Evolutionary conservation across 768 basidiomycete genomes (phyloP).

Genomic region (Termitomyces titanicus): DNA sequence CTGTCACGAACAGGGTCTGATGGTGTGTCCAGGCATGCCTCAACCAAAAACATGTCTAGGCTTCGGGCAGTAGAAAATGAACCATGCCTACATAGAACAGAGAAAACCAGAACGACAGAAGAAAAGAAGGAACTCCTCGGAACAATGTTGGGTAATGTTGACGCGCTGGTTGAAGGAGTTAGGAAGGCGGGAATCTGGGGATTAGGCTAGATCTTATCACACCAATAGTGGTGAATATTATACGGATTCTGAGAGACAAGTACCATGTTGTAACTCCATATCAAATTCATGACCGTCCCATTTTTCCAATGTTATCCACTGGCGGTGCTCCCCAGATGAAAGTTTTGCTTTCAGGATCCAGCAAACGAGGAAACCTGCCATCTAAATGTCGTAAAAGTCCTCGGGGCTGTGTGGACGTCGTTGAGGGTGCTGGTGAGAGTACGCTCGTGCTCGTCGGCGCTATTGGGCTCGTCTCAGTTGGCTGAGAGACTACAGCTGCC

Average conservation of each 20-base stretch:
- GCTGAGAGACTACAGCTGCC: slow-evolving; percentile 4
- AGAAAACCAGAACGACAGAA: slow-evolving; percentile 55
- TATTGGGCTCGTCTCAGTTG: not conserved
- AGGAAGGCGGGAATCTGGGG: slow-evolving; percentile 88
- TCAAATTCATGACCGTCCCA: slow-evolving; percentile 18
- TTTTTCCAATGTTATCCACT: slow-evolving; percentile 56
- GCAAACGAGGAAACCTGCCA: slow-evolving; percentile 41
- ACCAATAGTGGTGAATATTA: not conserved
- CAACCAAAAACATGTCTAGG: slow-evolving; percentile 16
- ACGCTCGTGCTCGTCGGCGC: not conserved
- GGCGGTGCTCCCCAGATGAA: slow-evolving; percentile 73
- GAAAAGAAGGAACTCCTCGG: slow-evolving; percentile 82
- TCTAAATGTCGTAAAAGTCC: slow-evolving; percentile 48
- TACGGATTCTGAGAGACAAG: not conserved
- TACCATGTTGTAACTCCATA: not conserved
- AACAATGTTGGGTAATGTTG: slow-evolving; percentile 86
- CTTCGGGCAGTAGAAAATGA: slow-evolving; percentile 13
- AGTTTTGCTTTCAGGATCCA: slow-evolving; percentile 62
- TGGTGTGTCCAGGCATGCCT: slow-evolving; percentile 12
- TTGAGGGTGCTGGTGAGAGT: not conserved
- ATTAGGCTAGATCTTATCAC: slow-evolving; percentile 31
- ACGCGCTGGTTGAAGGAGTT: slow-evolving; percentile 85
- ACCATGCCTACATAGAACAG: slow-evolving; percentile 4
- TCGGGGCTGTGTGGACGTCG: slow-evolving; percentile 19
- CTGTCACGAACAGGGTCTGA: slow-evolving; percentile 15